These are phyloP conservation scores for Talaromyces sp. DNA, from an alignment of 2,329 filamentous ascomycete species.

Conservation along the genomic window DNA sequence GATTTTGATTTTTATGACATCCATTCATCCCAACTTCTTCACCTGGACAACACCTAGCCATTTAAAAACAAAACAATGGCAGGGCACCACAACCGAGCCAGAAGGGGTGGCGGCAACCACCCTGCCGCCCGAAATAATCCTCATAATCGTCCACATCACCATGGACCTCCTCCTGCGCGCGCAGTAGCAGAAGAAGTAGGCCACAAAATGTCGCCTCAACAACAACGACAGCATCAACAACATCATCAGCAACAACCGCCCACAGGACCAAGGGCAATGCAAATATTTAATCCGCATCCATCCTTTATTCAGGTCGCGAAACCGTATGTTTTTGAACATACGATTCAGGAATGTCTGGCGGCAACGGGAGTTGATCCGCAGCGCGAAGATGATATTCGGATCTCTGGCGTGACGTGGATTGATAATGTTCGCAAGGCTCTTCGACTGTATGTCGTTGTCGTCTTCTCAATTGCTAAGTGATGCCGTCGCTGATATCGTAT, in stretches of 20 bases:
- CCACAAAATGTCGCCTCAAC: slow-evolving; percentile 6
- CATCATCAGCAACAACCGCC: slow-evolving; percentile 8
- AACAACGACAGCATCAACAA: slow-evolving; percentile 1
- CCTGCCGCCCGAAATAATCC: slow-evolving; percentile 8
- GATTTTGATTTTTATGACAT: not conserved
- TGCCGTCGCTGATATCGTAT: slow-evolving; percentile 1
- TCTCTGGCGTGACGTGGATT: slow-evolving; percentile 86
- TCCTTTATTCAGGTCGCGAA: slow-evolving; percentile 63
- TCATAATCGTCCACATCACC: slow-evolving; percentile 10
- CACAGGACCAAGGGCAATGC: slow-evolving; percentile 16
- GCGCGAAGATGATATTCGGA: slow-evolving; percentile 73
- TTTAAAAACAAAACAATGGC: slow-evolving; percentile 9
- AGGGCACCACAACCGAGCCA: slow-evolving; percentile 14
- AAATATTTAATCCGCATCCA: slow-evolving; percentile 51
- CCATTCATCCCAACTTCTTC: not conserved
- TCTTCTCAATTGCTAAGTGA: not conserved
- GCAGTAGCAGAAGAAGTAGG: slow-evolving; percentile 3
- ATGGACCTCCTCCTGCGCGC: slow-evolving; percentile 8
- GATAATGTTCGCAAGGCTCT: slow-evolving; percentile 76
- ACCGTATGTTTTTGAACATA: slow-evolving; percentile 79
- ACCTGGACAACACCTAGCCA: not conserved
- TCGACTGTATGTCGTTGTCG: slow-evolving; percentile 61
- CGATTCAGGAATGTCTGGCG: slow-evolving; percentile 68
- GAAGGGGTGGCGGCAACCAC: slow-evolving; percentile 11
- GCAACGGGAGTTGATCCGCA: slow-evolving; percentile 69